Evolutionary conservation across 108 stramenopile genomes (phyloP).

Genomic region (Stephanodiscus minutulus): DNA sequence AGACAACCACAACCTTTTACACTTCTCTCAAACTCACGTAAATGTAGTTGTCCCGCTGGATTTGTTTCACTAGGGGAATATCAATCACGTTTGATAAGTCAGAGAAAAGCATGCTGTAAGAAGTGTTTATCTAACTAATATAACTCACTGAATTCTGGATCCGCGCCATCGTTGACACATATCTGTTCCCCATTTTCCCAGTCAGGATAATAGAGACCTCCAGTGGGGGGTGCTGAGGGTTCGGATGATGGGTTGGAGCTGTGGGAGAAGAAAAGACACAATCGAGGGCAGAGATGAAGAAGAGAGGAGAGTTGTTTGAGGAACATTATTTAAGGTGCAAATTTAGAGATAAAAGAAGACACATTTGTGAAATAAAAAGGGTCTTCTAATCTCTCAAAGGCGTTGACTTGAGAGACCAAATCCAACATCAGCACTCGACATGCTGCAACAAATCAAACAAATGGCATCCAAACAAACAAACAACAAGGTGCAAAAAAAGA

Average conservation of each 20-base stretch:
- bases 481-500: no score
- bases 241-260: slow-evolving; percentile 4
- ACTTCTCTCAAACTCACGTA: slow-evolving; percentile 9
- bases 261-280: neutral
- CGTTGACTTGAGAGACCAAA: no score
- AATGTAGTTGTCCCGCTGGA: neutral
- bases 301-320: no score
- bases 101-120: neutral
- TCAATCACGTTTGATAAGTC: neutral
- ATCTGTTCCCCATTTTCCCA: slow-evolving; percentile 24
- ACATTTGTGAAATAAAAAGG: no score
- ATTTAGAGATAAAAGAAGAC: neutral
- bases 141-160: slow-evolving; percentile 23
- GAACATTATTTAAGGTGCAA: no score
- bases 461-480: no score
- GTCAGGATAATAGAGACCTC: slow-evolving; percentile 34
- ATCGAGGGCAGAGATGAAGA: neutral
- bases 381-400: no score
- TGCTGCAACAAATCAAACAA: no score
- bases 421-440: no score
- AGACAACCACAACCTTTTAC: neutral
- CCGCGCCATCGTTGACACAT: slow-evolving; percentile 34
- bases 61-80: neutral
- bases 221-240: slow-evolving; percentile 38
- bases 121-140: neutral